Conservation (phyloP, 2,329 filamentous ascomycete species). For the Aspergillus versicolor region DNA sequence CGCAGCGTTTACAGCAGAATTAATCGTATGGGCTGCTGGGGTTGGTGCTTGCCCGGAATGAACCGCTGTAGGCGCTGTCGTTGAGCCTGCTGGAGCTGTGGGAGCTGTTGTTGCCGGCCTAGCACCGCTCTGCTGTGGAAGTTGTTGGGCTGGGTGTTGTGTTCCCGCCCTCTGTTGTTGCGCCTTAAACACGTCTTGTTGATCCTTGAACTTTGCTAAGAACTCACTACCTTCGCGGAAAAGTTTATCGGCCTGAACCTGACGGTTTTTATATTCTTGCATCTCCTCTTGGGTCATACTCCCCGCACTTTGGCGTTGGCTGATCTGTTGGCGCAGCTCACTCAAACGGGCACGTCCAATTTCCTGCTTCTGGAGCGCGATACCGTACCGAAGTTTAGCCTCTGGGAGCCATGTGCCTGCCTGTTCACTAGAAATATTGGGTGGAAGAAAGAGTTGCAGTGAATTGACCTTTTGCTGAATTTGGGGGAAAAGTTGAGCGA, state of each 20-base stretch:
- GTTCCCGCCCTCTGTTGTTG: constrained; percentile 32
- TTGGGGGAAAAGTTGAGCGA: constrained; percentile 44
- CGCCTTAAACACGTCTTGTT: constrained; percentile 46
- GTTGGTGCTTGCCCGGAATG: constrained; percentile 35
- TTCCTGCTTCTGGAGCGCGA: constrained; percentile 50
- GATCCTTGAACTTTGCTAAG: constrained; percentile 48
- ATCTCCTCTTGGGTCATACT: constrained; percentile 44
- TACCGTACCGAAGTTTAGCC: constrained; percentile 48
- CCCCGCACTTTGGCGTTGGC: constrained; percentile 38
- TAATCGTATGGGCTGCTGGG: constrained; percentile 48
- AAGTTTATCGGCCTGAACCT: constrained; percentile 40
- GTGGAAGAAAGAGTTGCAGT: constrained; percentile 46
- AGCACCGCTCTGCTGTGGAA: constrained; percentile 20
- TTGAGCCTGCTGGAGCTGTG: constrained; percentile 22
- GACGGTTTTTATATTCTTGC: constrained; percentile 44
- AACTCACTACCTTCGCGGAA: constrained; percentile 47
- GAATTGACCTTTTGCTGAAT: constrained; percentile 48
- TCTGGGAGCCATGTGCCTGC: constrained; percentile 48
- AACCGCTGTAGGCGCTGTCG: constrained; percentile 26
- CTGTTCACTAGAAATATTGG: constrained; percentile 44
- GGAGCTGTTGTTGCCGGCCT: constrained; percentile 18
- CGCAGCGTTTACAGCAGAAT: constrained; percentile 48
- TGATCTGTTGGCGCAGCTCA: constrained; percentile 41
- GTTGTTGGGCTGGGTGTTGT: constrained; percentile 17
- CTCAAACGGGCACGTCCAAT: constrained; percentile 44